These are phyloP conservation scores for Alliaria petiolata DNA, from an alignment of 345 rosid genomes.

Conservation along the genomic window DNA sequence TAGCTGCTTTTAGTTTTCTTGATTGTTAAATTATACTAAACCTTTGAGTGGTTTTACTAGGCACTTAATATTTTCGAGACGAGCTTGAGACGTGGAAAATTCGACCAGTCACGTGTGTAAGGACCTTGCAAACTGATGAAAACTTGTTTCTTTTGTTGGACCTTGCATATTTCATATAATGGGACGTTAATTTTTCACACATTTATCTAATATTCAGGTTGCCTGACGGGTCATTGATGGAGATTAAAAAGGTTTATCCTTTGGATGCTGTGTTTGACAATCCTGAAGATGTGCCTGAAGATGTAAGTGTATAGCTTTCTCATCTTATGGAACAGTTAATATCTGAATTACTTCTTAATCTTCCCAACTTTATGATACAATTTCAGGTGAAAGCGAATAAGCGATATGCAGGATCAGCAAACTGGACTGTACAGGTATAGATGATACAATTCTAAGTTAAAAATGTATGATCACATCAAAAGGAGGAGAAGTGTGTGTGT, in stretches of 20 bases:
- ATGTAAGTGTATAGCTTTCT: slow-evolving; percentile 43
- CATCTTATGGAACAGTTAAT: background rate
- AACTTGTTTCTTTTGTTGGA: background rate
- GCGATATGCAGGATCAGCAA: slow-evolving; percentile 84
- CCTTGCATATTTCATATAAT: background rate
- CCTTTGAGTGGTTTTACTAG: slow-evolving; percentile 39
- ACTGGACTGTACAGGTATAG: slow-evolving; percentile 95
- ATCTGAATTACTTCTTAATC: background rate
- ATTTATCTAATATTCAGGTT: slow-evolving; percentile 46
- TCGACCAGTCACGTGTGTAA: slow-evolving; percentile 89
- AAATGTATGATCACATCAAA: background rate
- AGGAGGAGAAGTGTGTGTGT: background rate
- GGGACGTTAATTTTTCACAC: background rate
- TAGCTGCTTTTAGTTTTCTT: background rate
- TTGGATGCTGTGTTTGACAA: slow-evolving; percentile 88
- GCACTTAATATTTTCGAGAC: slow-evolving; percentile 92
- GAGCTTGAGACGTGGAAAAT: slow-evolving; percentile 92
- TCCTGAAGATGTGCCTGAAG: slow-evolving; percentile 87
- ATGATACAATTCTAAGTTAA: background rate
- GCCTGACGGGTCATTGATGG: slow-evolving; percentile 93
- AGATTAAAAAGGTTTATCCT: slow-evolving; percentile 85
- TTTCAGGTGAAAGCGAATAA: slow-evolving; percentile 76
- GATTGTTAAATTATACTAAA: slow-evolving; percentile 11
- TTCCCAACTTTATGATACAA: background rate
- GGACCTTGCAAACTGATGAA: slow-evolving; percentile 28